Percentiles rank a stretch among this genome's conserved stretches.
These are phyloP conservation scores for Paramecium primaurelia DNA, from an alignment of 73 alveolate species.

Conservation along the genomic window DNA sequence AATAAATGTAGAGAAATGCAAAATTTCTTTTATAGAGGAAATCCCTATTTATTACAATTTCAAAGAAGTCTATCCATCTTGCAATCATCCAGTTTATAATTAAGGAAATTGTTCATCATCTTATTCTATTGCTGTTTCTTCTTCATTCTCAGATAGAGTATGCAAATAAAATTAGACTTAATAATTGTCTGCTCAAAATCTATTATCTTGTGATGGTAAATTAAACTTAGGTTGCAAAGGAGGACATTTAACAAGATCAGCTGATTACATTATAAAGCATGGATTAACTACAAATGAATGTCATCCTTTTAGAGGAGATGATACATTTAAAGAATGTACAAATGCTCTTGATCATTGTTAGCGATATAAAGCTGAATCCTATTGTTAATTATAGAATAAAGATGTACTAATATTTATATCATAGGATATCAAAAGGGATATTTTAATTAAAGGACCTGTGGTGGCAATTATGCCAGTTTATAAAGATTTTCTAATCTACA, in stretches of 20 bases:
- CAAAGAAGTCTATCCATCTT: background rate
- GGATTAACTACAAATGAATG: slow-evolving; percentile 13
- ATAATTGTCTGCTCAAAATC: slow-evolving; percentile 69
- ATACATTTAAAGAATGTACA: background rate
- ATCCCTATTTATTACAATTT: background rate
- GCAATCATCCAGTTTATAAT: slow-evolving; percentile 12
- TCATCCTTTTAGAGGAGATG: slow-evolving; percentile 49
- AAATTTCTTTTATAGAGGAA: background rate
- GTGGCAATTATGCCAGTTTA: background rate
- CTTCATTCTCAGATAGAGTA: slow-evolving; percentile 42
- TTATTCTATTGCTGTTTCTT: slow-evolving; percentile 9
- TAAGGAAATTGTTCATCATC: slow-evolving; percentile 47
- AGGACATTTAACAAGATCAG: slow-evolving; percentile 71
- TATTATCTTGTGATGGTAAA: slow-evolving; percentile 69
- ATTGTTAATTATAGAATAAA: slow-evolving; percentile 24
- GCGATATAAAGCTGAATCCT: background rate
- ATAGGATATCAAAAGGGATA: slow-evolving; percentile 80
- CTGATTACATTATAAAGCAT: slow-evolving; percentile 54
- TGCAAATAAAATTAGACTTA: slow-evolving; percentile 50
- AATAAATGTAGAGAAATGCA: background rate
- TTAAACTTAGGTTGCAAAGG: slow-evolving; percentile 75
- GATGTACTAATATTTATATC: background rate
- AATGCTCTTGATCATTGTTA: background rate
- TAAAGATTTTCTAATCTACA: background rate
- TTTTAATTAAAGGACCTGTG: slow-evolving; percentile 85